phyloP scores from a whole-genome alignment of 108 stramenopile species.

The Nannochloropsis oceanica region DNA sequence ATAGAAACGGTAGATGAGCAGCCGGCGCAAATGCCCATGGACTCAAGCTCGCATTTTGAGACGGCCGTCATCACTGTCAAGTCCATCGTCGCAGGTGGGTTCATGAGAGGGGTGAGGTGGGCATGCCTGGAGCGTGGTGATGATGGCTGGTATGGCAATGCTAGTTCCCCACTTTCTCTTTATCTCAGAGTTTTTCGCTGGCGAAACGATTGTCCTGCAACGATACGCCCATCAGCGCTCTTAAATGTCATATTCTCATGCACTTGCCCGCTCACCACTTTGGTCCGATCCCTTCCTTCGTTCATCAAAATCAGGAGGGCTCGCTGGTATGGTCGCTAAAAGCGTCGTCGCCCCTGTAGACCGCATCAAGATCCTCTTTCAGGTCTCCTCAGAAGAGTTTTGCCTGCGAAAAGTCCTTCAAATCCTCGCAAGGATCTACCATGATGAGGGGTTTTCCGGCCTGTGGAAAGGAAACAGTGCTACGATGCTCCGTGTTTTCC shows the following conservation, averaged over 20 bases:
- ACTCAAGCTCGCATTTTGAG: not conserved
- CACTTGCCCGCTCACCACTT: too few species aligned
- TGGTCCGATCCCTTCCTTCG: too few species aligned
- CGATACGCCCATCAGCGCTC: too few species aligned
- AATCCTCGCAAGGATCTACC: conserved; percentile 5
- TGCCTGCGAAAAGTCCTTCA: conserved; percentile 14
- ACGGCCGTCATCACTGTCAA: not conserved
- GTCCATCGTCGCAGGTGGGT: not conserved
- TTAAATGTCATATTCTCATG: too few species aligned
- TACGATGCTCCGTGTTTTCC: conserved; percentile 87
- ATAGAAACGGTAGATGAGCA: not conserved
- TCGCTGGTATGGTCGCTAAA: conserved; percentile 41
- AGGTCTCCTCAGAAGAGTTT: conserved; percentile 28
- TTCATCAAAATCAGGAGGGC: conserved; percentile 7
- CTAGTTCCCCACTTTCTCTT: too few species aligned
- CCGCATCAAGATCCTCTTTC: conserved; percentile 40
- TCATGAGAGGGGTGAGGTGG: not conserved
- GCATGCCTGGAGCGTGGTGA: too few species aligned
- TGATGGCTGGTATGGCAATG: too few species aligned
- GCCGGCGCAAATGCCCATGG: not conserved
- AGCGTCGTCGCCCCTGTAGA: conserved; percentile 41
- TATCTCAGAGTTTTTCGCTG: too few species aligned
- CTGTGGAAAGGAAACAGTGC: conserved; percentile 90
- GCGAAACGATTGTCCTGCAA: too few species aligned
- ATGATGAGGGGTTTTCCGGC: conserved; percentile 59